These are phyloP conservation scores for Kwoniella dendrophila DNA, from an alignment of 768 basidiomycete genomes.

Conservation along the genomic window DNA sequence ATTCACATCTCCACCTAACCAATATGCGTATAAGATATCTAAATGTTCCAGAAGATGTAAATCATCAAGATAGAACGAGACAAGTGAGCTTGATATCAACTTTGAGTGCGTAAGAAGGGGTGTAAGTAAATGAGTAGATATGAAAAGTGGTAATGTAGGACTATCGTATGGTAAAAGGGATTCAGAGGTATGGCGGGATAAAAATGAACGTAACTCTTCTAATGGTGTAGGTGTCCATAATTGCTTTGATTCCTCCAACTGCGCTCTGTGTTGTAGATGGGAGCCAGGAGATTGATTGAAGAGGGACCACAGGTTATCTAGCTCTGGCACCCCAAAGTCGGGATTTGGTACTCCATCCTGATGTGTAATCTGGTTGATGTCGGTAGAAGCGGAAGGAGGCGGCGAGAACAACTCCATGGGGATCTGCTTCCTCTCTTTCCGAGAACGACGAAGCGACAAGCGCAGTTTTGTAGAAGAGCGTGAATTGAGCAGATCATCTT, in stretches of 20 bases:
- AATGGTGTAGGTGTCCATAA: constrained; percentile 38
- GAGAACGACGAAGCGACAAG: neutral
- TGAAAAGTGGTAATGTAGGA: constrained; percentile 60
- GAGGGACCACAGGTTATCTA: constrained; percentile 27
- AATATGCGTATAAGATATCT: constrained; percentile 50
- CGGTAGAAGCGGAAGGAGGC: neutral
- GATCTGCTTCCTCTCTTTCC: constrained; percentile 35
- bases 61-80: constrained; percentile 73
- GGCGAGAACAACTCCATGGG: constrained; percentile 26
- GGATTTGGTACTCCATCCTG: neutral
- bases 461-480: constrained; percentile 12
- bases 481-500: constrained; percentile 19
- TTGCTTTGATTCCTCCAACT: neutral
- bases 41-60: constrained; percentile 71
- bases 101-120: constrained; percentile 64
- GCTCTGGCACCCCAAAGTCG: neutral
- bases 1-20: constrained; percentile 48
- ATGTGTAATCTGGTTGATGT: neutral
- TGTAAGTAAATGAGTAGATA: constrained; percentile 69
- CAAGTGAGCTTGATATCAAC: constrained; percentile 58
- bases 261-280: constrained; percentile 11
- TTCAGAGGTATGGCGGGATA: constrained; percentile 55
- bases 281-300: constrained; percentile 33
- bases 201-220: constrained; percentile 27
- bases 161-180: constrained; percentile 65